These are phyloP conservation scores for Lactarius indigo DNA, from an alignment of 768 basidiomycete genomes.

Conservation along the genomic window DNA sequence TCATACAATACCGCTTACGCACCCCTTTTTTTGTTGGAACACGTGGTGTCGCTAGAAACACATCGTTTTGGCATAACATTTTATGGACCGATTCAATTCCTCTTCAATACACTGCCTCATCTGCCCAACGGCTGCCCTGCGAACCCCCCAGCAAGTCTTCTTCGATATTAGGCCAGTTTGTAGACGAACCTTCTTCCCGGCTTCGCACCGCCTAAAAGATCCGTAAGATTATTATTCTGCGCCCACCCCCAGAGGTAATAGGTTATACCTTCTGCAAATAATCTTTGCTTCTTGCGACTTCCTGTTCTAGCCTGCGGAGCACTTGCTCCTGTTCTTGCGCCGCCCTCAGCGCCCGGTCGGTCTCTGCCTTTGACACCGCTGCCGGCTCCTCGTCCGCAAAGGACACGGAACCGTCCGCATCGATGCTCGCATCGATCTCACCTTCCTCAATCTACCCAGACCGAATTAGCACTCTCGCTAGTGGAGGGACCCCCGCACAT, in stretches of 20 bases:
- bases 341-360: slow-evolving; percentile 54
- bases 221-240: neutral
- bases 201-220: slow-evolving; percentile 22
- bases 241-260: neutral
- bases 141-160: slow-evolving; percentile 17
- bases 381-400: slow-evolving; percentile 62
- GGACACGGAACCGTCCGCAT: slow-evolving; percentile 65
- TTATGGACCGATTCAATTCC: neutral
- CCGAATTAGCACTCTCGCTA: neutral
- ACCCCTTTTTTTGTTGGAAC: neutral
- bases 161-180: slow-evolving; percentile 21
- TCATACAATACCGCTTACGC: neutral
- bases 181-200: slow-evolving; percentile 20
- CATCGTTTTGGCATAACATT: neutral
- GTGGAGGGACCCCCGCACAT: neutral
- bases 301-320: slow-evolving; percentile 50
- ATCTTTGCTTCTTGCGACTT: slow-evolving; percentile 62
- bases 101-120: slow-evolving; percentile 23
- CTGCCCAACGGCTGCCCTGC: slow-evolving; percentile 14
- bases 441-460: slow-evolving; percentile 59
- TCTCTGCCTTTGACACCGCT: slow-evolving; percentile 54
- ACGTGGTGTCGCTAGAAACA: neutral
- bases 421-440: slow-evolving; percentile 68
- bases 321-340: slow-evolving; percentile 53
- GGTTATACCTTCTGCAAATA: slow-evolving; percentile 65